Base-by-base conservation (phyloP, 148 eudicot species). In the Beta vulgaris region DNA sequence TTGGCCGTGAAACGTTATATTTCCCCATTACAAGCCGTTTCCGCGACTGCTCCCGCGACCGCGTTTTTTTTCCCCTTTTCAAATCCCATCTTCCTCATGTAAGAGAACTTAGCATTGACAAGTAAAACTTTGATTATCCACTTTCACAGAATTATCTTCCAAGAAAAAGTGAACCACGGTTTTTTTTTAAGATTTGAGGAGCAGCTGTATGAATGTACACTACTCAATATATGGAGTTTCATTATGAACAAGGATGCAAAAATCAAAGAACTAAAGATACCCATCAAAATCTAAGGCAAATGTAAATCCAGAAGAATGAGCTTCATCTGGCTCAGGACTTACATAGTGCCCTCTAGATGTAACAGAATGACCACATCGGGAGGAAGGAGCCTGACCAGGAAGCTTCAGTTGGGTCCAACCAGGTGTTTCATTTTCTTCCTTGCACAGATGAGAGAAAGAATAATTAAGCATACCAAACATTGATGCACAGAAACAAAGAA, bases 361-460 rank as follows among this genome's bases (percentile, higher is more conserved):
- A 61, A 89, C 81, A 55, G 94, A 88, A 85, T 96, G 99, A 63
- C 99, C 99, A 82, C 98, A 96, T 48, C 97, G 88, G 15, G 98
- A 83, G 76, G 91, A 82, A 75, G 99, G 98, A 74, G 97, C 85
- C 85, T 92, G 99, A 76, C 99, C 99, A 36, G 99, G 99, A 87
- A 96, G 97, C 95, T 96, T 96, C 80, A 96, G 70, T 73, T 92
- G 94, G 65, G 99, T 91, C 99, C 99, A 96, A 74, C 97, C 99
- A 70, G 99, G 98, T 77, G 88, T 74, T 87, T 92, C 99, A 82
- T 86, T 96, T 84, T 96, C 99, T 96, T 84, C 92, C 92, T 92
- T 92, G 81, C 91, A 86, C 85, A 90, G 82, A 62, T 68, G 43
- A 73, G 42, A 48, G 19, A 12, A 79, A 68, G 51, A 49, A 64